Evolutionary conservation across 495 filamentous ascomycete species (phyloP), one percentile per base, ranked within the genome.

Genomic region (Lophium mytilinum): DNA sequence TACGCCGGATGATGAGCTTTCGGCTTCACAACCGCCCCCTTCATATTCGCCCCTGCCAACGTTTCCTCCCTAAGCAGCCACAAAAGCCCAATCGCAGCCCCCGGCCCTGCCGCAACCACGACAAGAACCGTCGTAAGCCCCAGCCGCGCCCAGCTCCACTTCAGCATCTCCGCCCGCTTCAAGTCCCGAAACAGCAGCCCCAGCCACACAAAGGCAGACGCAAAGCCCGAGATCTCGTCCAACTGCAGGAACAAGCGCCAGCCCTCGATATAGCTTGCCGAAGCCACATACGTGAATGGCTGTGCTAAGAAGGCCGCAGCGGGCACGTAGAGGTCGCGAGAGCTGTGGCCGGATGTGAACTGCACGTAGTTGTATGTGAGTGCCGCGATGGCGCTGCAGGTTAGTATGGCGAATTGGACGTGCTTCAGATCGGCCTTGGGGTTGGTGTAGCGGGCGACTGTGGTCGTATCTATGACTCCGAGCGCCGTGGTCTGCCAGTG

Each of bases 61-160:
- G 34, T 17, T 57, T 70, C 66, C 50, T 75, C 73, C 54, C 72
- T 66, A 69, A 69, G 70, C 34, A 50, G 52, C 69, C 68, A 72
- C 45, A 68, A 65, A 41, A 54, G 36, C 17, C 61, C 62, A 42
- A 67, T 47, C 50, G 58, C 57, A n/a, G 63, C 61, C 36, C 69
- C 73, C 30, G 68, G 69, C 0, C 70, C 68, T 43, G 55, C 47
- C 14, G 64, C 47, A 15, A 68, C 1, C 12, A 62, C 57, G 14
- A 47, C 50, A 11, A 4, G 63, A 54, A 68, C 49, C 4, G 58
- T 51, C 5, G 56, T 41, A 12, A 62, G 35, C 50, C 60, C 49
- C 36, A 8, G 71, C 58, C 11, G 11, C n/a, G 14, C 3, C 49
- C 49, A 51, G n/a, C 18, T 17, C 30, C n/a, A 15, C 5, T 36